phyloP scores from a whole-genome alignment of 805 yeast species.

The Wickerhamomyces bovis region DNA sequence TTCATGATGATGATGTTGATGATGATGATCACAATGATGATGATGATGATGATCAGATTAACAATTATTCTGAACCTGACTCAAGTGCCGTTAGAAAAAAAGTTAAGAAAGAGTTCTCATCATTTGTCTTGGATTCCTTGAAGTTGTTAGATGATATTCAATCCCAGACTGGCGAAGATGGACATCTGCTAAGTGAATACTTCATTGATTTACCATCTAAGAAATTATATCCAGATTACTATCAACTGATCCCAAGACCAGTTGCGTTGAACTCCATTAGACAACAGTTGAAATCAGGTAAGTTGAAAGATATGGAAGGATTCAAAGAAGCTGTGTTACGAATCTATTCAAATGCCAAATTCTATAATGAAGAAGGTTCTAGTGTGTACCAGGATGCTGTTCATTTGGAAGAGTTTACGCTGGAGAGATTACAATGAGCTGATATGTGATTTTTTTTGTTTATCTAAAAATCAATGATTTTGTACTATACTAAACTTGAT shows the following conservation, averaged over 20 bases:
- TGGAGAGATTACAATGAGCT: constrained; percentile 35
- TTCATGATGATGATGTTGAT: constrained; percentile 1
- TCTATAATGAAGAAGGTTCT: constrained; percentile 89
- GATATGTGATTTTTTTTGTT: background rate
- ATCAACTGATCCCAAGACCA: constrained; percentile 47
- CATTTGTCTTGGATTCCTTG: constrained; percentile 25
- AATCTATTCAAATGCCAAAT: constrained; percentile 81
- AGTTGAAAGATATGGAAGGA: constrained; percentile 39
- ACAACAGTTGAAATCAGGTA: constrained; percentile 46
- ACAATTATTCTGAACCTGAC: constrained; percentile 6
- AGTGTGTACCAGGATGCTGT: constrained; percentile 78
- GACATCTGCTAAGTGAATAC: constrained; percentile 41
- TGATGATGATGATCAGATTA: constrained; percentile 6
- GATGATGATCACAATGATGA: constrained; percentile 3
- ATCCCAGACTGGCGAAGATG: constrained; percentile 40
- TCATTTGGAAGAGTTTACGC: constrained; percentile 65
- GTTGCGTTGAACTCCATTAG: constrained; percentile 59
- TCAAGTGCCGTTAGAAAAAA: constrained; percentile 11
- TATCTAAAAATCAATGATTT: background rate
- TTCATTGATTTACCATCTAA: constrained; percentile 70
- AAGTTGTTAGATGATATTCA: constrained; percentile 38
- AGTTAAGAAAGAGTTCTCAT: constrained; percentile 20
- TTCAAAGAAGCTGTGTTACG: constrained; percentile 56
- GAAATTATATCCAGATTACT: constrained; percentile 81
- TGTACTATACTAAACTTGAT: background rate